A percentile compares a stretch with the other conserved stretches of the same genome.
These are phyloP conservation scores for Berberis vulgaris DNA, from an alignment of 164 flowering plant species.

Conservation along the genomic window DNA sequence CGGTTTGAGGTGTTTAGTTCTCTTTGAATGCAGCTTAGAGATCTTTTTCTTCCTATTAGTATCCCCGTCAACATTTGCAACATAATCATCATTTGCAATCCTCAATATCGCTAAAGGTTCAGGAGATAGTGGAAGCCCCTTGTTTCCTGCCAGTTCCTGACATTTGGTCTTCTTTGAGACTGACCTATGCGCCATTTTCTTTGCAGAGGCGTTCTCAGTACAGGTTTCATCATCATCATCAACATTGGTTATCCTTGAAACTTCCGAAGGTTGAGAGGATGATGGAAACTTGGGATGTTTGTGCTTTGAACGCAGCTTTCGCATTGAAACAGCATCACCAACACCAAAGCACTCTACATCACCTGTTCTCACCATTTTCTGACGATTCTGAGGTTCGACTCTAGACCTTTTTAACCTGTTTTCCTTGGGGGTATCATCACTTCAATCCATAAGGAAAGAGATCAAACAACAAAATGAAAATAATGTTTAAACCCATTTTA, in stretches of 20 bases:
- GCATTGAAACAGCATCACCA: slow-evolving; percentile 3
- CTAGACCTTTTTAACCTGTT: slow-evolving; percentile 8
- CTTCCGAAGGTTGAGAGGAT: too few relatives aligned
- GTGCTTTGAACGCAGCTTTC: not conserved
- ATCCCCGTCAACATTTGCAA: not conserved
- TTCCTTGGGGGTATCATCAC: slow-evolving; percentile 13
- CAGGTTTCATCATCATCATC: too few relatives aligned
- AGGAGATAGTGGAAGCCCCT: slow-evolving; percentile 4
- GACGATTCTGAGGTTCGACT: slow-evolving; percentile 3
- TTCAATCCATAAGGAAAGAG: slow-evolving; percentile 8
- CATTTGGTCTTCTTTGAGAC: not conserved
- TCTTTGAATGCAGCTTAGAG: not conserved
- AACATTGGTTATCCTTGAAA: too few relatives aligned
- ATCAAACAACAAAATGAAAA: not conserved
- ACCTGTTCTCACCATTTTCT: slow-evolving; percentile 6
- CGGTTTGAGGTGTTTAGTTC: not conserved
- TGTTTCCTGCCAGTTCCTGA: slow-evolving; percentile 1
- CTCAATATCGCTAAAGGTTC: slow-evolving; percentile 3
- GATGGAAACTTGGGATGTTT: too few relatives aligned
- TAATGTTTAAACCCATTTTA: not conserved
- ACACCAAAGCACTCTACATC: slow-evolving; percentile 6
- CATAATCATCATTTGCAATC: slow-evolving; percentile 1
- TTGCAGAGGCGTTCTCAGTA: too few relatives aligned
- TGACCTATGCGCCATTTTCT: too few relatives aligned
- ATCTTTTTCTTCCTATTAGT: not conserved